phyloP scores from a whole-genome alignment of 2,329 filamentous ascomycete species.

The Canariomyces notabilis region DNA sequence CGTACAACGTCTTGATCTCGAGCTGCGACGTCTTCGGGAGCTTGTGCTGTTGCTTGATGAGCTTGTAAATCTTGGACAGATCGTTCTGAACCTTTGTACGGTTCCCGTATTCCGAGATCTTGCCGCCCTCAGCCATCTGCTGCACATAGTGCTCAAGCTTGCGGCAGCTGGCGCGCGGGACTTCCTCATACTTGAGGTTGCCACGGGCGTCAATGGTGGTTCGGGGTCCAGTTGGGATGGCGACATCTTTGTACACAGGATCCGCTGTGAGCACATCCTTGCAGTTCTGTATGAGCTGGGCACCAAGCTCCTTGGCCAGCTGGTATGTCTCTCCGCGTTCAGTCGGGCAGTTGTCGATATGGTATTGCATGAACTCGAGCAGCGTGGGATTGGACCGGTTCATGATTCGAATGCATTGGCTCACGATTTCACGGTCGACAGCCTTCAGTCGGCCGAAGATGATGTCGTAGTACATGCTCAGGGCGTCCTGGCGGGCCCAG shows the following conservation, averaged over 20 bases:
- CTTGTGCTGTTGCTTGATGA: constrained; percentile 98
- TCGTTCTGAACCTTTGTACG: constrained; percentile 97
- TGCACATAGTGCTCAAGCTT: constrained; percentile 98
- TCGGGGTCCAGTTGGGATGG: constrained; percentile 82
- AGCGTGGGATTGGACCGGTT: constrained; percentile 95
- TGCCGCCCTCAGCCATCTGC: constrained; percentile 97
- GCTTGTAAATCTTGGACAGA: constrained; percentile 89
- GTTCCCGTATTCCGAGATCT: constrained; percentile 98
- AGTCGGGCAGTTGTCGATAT: constrained; percentile 97
- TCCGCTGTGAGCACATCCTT: constrained; percentile 79
- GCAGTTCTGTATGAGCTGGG: constrained; percentile 95
- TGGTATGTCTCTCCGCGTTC: constrained; percentile 96
- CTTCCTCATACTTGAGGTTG: constrained; percentile 87
- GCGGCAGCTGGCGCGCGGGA: constrained; percentile 79
- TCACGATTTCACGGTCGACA: constrained; percentile 96
- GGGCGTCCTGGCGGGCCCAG: constrained; percentile 94
- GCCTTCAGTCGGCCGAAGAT: constrained; percentile 92
- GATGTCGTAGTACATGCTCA: constrained; percentile 99
- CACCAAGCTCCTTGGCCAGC: constrained; percentile 90
- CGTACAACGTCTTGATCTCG: constrained; percentile 93
- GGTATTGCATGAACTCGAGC: constrained; percentile 99
- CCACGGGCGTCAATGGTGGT: constrained; percentile 90
- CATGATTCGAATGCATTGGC: constrained; percentile 98
- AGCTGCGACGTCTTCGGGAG: constrained; percentile 93
- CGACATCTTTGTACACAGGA: constrained; percentile 94